phyloP scores from a whole-genome alignment of 2,329 filamentous ascomycete genomes.

The Cladophialophora psammophila region DNA sequence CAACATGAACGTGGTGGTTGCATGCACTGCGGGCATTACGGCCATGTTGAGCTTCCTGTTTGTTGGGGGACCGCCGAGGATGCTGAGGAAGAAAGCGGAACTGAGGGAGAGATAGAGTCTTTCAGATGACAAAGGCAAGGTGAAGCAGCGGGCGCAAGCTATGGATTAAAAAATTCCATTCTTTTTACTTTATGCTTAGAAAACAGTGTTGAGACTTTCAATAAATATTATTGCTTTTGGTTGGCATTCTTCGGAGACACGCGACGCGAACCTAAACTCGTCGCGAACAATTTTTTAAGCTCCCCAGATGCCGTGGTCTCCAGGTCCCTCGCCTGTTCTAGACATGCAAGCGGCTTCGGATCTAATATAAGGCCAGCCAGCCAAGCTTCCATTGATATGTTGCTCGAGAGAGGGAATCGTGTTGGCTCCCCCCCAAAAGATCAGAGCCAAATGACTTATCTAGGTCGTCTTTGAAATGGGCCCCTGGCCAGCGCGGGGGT shows the following conservation, averaged over 20 bases:
- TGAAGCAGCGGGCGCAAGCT: neutral
- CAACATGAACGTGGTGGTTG: conserved; percentile 39
- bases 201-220: neutral
- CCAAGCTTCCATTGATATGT: neutral
- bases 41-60: conserved; percentile 36
- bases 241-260: neutral
- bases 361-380: neutral
- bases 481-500: neutral
- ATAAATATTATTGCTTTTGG: conserved; percentile 1
- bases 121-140: neutral
- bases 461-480: neutral
- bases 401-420: neutral
- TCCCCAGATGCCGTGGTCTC: neutral
- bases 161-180: conserved; percentile 5
- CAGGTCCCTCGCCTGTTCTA: neutral
- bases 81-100: conserved; percentile 4
- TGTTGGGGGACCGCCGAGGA: conserved; percentile 36
- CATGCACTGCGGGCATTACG: conserved; percentile 34
- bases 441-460: neutral
- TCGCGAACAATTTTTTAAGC: neutral
- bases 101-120: conserved; percentile 16
- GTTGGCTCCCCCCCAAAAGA: neutral
- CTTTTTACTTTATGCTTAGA: neutral
- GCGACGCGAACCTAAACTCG: neutral
- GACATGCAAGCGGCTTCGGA: neutral